Base-by-base conservation (phyloP, 164 flowering plant genomes). In the Malania oleifera region DNA sequence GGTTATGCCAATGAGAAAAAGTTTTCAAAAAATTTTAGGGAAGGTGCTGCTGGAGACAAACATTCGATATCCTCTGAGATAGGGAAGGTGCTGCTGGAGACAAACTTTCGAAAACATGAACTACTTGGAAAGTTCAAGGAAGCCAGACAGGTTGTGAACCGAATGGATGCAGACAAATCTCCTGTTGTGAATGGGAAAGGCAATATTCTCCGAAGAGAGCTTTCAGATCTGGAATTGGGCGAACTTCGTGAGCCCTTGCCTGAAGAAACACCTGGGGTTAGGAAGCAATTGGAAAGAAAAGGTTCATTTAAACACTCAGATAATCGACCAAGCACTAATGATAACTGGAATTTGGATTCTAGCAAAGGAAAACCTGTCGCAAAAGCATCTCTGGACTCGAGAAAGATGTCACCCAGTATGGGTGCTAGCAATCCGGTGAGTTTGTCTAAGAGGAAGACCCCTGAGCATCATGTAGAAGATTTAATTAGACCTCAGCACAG, bases 191-290 rank as follows among this genome's bases (percentile, higher is more conserved):
- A 79, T 68, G 85, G 80, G 10, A 76, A 62, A 61, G 70, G 73
- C n/a, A 62, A 45, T 18, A 22, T 65, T 6, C 86, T 89, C 50
- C 82, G 68, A 47, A 80, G 95, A 75, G 92, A 86, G 83, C 77
- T 69, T 60, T 90, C 99, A 41, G 97, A 90, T 29, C 79, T 93
- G 80, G 99, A 93, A 78, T 71, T 86, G 67, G 99, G 97, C 57
- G 97, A 93, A 77, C 72, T 93, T 64, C 96, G 96, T 56, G 98
- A 92, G 56, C 77, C 86, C 31, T 31, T 72, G 39, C 70, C 73
- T 39, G 78, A 82, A 64, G 95, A 79, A 62, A 66, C 75, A 29
- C 70, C 58, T 20, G 72, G 52, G 26, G 25, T 39, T 25, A 84
- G 73, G 64, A 79, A 72, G 74, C 73, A 71, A 28, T 73, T 79